A percentile compares a stretch with the other conserved stretches of the same genome.
Evolutionary conservation across 306 rosid species (phyloP).

Genomic region (Glycine soja): DNA sequence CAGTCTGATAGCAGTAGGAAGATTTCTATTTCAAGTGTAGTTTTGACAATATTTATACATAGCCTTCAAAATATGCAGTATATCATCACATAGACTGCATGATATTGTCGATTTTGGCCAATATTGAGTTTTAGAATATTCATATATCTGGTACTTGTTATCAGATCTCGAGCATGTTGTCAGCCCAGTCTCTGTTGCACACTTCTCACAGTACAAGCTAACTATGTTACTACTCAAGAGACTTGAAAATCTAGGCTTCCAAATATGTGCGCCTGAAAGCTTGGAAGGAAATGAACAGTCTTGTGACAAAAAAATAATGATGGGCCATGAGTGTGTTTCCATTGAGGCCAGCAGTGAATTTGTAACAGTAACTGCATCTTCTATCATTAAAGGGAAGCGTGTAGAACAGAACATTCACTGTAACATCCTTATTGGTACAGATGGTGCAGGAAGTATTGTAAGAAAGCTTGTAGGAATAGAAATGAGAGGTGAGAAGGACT

Average conservation of each 20-base stretch:
- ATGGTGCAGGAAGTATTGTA: slow-evolving; percentile 91
- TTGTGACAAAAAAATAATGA: slow-evolving; percentile 62
- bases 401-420: slow-evolving; percentile 66
- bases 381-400: slow-evolving; percentile 60
- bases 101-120: slow-evolving; percentile 39
- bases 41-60: slow-evolving; percentile 35
- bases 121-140: slow-evolving; percentile 44
- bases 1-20: slow-evolving; percentile 28
- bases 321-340: slow-evolving; percentile 88
- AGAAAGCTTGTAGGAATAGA: slow-evolving; percentile 80
- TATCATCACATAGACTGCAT: slow-evolving; percentile 5
- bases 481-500: slow-evolving; percentile 84
- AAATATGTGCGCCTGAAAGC: slow-evolving; percentile 51
- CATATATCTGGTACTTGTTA: slow-evolving; percentile 46
- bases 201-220: slow-evolving; percentile 90
- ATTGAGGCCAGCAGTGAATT: slow-evolving; percentile 58
- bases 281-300: slow-evolving; percentile 51
- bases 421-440: slow-evolving; percentile 78
- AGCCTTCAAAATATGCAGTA: slow-evolving; percentile 36
- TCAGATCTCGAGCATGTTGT: slow-evolving; percentile 80
- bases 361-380: slow-evolving; percentile 68
- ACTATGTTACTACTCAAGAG: slow-evolving; percentile 66
- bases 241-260: slow-evolving; percentile 74
- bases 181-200: slow-evolving; percentile 93
- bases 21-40: slow-evolving; percentile 30